Conservation (phyloP, 2,329 filamentous ascomycete species). For the Penicillium oxalicum region DNA sequence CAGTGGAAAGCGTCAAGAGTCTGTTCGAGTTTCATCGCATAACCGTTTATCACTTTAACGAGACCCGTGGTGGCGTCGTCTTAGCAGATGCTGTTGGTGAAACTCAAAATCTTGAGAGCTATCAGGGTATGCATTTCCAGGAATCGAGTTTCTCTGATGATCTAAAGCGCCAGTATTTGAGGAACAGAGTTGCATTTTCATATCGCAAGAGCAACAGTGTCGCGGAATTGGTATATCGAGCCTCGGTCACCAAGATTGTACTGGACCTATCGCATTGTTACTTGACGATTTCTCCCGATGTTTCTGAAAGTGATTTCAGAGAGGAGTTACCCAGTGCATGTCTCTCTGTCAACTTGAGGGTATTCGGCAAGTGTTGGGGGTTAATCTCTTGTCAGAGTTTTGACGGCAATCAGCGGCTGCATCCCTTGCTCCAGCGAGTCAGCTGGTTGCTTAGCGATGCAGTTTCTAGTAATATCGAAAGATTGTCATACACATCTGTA, state of each 20-base stretch:
- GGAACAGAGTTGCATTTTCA: slow-evolving; percentile 77
- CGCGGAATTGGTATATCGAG: slow-evolving; percentile 71
- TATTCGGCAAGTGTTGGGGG: slow-evolving; percentile 79
- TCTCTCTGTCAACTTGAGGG: slow-evolving; percentile 87
- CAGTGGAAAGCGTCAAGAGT: slow-evolving; percentile 77
- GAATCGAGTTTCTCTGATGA: slow-evolving; percentile 81
- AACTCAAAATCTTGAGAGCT: slow-evolving; percentile 67
- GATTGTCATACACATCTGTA: slow-evolving; percentile 73
- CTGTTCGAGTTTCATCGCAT: slow-evolving; percentile 80
- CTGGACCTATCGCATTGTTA: slow-evolving; percentile 79
- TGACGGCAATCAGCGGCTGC: slow-evolving; percentile 71
- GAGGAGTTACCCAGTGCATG: slow-evolving; percentile 54
- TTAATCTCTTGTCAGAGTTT: slow-evolving; percentile 80
- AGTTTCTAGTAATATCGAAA: slow-evolving; percentile 77
- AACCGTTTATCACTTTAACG: slow-evolving; percentile 86
- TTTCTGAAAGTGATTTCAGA: slow-evolving; percentile 69
- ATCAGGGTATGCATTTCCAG: slow-evolving; percentile 77
- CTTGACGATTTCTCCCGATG: slow-evolving; percentile 79
- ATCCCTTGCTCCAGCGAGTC: slow-evolving; percentile 83
- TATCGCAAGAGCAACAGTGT: slow-evolving; percentile 74
- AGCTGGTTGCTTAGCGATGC: slow-evolving; percentile 80
- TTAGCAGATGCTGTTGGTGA: slow-evolving; percentile 79
- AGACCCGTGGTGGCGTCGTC: slow-evolving; percentile 73
- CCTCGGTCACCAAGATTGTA: slow-evolving; percentile 63
- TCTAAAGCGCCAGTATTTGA: slow-evolving; percentile 72